Base-by-base conservation (phyloP, 164 flowering plant species). In the Annona squamosa region DNA sequence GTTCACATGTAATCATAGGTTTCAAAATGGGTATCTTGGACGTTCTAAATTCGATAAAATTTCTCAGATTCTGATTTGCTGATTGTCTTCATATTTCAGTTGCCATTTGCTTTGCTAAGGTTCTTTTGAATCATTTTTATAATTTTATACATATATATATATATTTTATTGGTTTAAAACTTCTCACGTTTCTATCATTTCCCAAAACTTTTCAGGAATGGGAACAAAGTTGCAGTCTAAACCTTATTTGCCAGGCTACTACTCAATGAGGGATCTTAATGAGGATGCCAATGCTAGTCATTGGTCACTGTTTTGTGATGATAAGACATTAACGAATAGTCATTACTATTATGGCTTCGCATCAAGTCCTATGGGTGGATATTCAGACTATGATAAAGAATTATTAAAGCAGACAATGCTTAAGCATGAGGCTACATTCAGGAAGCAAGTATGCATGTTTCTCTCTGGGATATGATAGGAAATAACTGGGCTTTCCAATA, bases 261-360 rank as follows among this genome's bases (percentile, higher is more conserved):
- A 80, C 84, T 78, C 92, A 76, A 89, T 89, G 93, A 86, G 88
- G 88, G 93, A 90, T 83, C 87, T 90, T 68, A 91, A 84, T 78
- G 88, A 87, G 74, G 91, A 89, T 74, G 83, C 87, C 67, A 91
- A 84, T 73, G 83, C 86, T 79, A 78, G 84, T 78, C 81, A 81
- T 66, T 93, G 97, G 96, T 87, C 90, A 44, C 70, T 80, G 2
- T 86, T 68, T 79, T 87, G 79, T 80, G 88, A 85, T 59, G 97
- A 92, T 72, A 82, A 81, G 63, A 72, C 72, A 44, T 80, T 87
- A 46, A 46, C 84, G 74, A 86, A 77, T 74, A 89, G 88, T 71
- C 90, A 84, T 68, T 84, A 77, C 81, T 88, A 75, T 75, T 86
- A 88, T 71, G 80, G 85, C 48, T 83, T 82, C 68, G 71, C 77